phyloP scores from a whole-genome alignment of 2,329 filamentous ascomycete species.

The Aspergillus candidus region DNA sequence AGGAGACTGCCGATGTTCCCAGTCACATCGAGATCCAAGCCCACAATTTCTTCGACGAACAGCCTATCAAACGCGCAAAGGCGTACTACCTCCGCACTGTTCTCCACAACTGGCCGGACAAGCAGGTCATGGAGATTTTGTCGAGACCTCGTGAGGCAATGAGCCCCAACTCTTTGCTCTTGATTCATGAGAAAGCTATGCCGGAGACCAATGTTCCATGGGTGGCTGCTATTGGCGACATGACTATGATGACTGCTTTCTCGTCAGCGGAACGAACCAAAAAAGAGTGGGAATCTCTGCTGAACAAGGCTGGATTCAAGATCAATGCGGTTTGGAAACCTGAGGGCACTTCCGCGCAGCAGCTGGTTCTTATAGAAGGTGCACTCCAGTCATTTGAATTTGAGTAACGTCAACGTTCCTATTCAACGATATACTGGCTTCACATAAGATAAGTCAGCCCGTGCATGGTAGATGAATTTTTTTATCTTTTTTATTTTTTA shows the following conservation, averaged over 20 bases:
- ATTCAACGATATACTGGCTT: no score
- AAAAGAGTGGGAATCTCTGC: slow-evolving; percentile 5
- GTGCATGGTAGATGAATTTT: no score
- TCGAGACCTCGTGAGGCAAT: slow-evolving; percentile 10
- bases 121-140: slow-evolving; percentile 6
- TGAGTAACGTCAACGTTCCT: no score
- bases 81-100: slow-evolving; percentile 27
- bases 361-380: no score
- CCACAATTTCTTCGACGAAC: slow-evolving; percentile 31
- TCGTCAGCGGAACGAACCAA: slow-evolving; percentile 10
- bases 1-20: not conserved
- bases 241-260: slow-evolving; percentile 14
- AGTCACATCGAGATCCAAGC: not conserved
- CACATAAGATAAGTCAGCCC: no score
- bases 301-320: slow-evolving; percentile 6
- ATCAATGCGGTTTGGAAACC: slow-evolving; percentile 4
- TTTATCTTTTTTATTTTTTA: no score
- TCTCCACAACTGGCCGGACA: slow-evolving; percentile 29
- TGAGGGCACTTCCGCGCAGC: no score
- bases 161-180: slow-evolving; percentile 9
- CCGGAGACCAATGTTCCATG: slow-evolving; percentile 1
- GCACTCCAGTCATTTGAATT: no score
- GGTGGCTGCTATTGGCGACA: slow-evolving; percentile 5
- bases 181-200: slow-evolving; percentile 12
- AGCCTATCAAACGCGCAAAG: slow-evolving; percentile 37